phyloP scores from a whole-genome alignment of 2,329 filamentous ascomycete species.

The Trichoderma afroharzianum region DNA sequence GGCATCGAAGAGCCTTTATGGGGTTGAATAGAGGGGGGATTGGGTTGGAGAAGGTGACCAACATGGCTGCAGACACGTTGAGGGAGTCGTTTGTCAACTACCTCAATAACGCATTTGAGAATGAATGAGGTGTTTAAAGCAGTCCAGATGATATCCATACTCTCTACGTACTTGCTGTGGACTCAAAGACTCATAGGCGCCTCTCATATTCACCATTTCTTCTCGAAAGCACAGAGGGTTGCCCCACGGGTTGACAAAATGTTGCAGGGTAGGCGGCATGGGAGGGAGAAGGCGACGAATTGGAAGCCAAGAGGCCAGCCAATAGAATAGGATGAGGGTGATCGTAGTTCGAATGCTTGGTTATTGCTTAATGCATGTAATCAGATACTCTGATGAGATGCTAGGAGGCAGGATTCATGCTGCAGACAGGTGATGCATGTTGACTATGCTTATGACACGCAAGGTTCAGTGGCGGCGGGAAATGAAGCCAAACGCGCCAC shows the following conservation, averaged over 20 bases:
- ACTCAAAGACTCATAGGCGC: neutral
- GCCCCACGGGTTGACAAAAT: neutral
- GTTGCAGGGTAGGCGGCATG: neutral
- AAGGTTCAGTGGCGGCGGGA: neutral
- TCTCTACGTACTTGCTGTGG: neutral
- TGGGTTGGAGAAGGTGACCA: constrained; percentile 52
- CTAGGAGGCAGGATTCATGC: neutral
- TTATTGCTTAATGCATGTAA: neutral
- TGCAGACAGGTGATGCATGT: neutral
- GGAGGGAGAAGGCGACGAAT: neutral
- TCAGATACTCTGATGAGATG: neutral
- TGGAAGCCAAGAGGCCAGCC: no score
- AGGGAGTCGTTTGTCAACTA: constrained; percentile 63
- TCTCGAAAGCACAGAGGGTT: neutral
- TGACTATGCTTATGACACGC: neutral
- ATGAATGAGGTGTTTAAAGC: constrained; percentile 20
- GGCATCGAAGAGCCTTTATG: constrained; percentile 74
- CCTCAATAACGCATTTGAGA: constrained; percentile 62
- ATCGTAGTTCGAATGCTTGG: neutral
- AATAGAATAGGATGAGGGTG: neutral
- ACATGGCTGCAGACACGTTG: constrained; percentile 52
- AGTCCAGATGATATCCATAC: neutral
- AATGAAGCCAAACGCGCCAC: neutral
- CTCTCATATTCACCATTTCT: neutral
- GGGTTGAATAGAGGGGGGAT: constrained; percentile 69